Evolutionary conservation across 768 basidiomycete genomes (phyloP), one percentile per base, ranked within the genome.

Genomic region (Mycena venus): DNA sequence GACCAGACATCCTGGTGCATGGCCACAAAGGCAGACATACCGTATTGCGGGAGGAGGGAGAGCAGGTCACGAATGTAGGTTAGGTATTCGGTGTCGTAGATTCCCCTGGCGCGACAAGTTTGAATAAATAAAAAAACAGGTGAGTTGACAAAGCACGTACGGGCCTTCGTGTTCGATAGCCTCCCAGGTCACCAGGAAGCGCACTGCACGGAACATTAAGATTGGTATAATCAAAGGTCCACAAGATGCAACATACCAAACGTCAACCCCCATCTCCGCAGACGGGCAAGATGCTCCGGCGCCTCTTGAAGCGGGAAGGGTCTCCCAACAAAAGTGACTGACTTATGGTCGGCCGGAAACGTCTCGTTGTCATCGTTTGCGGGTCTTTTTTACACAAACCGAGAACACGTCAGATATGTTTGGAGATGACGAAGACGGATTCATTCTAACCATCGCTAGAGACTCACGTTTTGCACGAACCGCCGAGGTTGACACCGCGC

Each of bases 1-100:
- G 96, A 98, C 95, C 96, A 99, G 36, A 99, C 96, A 80, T 99
- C 96, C 82, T 98, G 98, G 80, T 99, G 98, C 68, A 98, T 80
- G 12, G 91, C 92, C 21, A 97, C 89, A 77, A 95, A 95, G 3
- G 93, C 93, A 4, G 87, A 85, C 36, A 96, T 81, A 17, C 94
- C 93, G 73, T 93, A 96, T 72, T 91, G 81, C 0, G 95, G 93
- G 29, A 96, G 85, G 29, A 95, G 79, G 0, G 90, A 89, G 11
- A 96, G 85, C 3, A 99, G 83, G 1, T 85, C 79, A 69, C 91
- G 91, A 34, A 99, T 84, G 79, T 99, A 99, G 21, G 87, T 80
- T 6, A 99, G 86, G 81, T 98, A 99, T 62, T 93, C 92, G 8
- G 83, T 84, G 81, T 99, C 98, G 78, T 98, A 97, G 23, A 92